A percentile compares a stretch with the other conserved stretches of the same genome.
phyloP scores from a whole-genome alignment of 2,329 filamentous ascomycete genomes.

The Colletotrichum coccodes region DNA sequence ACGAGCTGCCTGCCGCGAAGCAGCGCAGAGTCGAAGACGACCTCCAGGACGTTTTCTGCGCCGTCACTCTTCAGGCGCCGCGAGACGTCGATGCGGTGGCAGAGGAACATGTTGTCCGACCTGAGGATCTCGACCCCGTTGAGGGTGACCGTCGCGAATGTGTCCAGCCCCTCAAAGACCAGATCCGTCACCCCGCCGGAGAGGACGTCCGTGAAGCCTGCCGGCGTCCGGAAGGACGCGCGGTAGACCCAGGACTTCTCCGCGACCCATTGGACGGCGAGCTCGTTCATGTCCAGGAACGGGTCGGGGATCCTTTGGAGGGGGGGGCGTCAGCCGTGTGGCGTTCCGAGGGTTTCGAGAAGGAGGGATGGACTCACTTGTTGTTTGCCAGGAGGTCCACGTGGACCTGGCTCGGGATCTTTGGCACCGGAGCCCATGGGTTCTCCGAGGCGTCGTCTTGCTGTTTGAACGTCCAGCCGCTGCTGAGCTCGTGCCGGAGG shows the following conservation, averaged over 20 bases:
- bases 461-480: conserved; percentile 42
- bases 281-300: conserved; percentile 70
- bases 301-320: conserved; percentile 64
- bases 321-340: neutral
- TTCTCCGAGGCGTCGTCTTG: conserved; percentile 36
- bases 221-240: conserved; percentile 44
- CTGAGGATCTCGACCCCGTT: conserved; percentile 63
- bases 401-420: conserved; percentile 49
- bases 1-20: conserved; percentile 62
- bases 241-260: conserved; percentile 70
- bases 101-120: conserved; percentile 73
- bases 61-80: conserved; percentile 46
- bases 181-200: conserved; percentile 49
- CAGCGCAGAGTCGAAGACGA: conserved; percentile 66
- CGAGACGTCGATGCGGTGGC: conserved; percentile 64
- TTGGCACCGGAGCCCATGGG: conserved; percentile 46
- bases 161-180: conserved; percentile 73
- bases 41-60: conserved; percentile 59
- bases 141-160: conserved; percentile 67
- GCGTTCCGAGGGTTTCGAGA: neutral
- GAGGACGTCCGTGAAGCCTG: neutral
- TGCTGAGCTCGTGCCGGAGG: conserved; percentile 24
- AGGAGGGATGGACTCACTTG: conserved; percentile 37
- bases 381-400: conserved; percentile 48
- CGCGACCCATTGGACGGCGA: conserved; percentile 69